Evolutionary conservation across 257 asterid genomes (phyloP), one percentile per base, ranked within the genome.

Genomic region (Primulina tabacum): DNA sequence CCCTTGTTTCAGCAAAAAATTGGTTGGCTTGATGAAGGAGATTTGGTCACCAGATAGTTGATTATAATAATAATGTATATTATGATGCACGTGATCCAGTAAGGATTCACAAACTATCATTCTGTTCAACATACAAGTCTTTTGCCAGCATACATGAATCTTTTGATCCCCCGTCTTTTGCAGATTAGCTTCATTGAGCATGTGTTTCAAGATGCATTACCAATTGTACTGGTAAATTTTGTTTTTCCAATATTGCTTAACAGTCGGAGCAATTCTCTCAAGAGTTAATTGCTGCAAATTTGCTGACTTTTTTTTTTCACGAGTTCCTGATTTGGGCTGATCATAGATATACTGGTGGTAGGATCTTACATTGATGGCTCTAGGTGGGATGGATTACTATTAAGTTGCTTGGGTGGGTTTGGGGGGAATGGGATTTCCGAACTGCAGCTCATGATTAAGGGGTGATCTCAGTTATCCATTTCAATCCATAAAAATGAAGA

Each of bases 111-210:
- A 28, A 56, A 57, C 29, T 40, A 26, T 30, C 33, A 60, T 38
- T 62, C 32, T n/a, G 5, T 30, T 72, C 5, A 20, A 6, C 28
- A 43, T 37, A 34, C 62, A 33, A 29, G 50, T 35, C 5, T 38
- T 32, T 59, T 71, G 61, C 6, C 24, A 26, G 26, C 28, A 58
- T 56, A 8, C 55, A 21, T 69, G 74, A 40, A 62, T 18, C 17
- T 60, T 55, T 8, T 35, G 33, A 32, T n/a, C 65, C 16, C 55
- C 2, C 21, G 34, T 56, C 37, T 34, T 75, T 78, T 80, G 61
- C 88, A 92, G 98, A 77, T 85, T 60, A 80, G 78, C 83, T 90
- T 86, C 78, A 64, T 93, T 30, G 87, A 90, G 77, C 95, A 84
- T 67, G 94, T 90, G 68, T 81, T 87, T 75, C 82, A 67, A 65